A percentile compares a stretch with the other conserved stretches of the same genome.
These are phyloP conservation scores for Boletus reticuloceps DNA, from an alignment of 768 basidiomycete genomes.

Conservation along the genomic window DNA sequence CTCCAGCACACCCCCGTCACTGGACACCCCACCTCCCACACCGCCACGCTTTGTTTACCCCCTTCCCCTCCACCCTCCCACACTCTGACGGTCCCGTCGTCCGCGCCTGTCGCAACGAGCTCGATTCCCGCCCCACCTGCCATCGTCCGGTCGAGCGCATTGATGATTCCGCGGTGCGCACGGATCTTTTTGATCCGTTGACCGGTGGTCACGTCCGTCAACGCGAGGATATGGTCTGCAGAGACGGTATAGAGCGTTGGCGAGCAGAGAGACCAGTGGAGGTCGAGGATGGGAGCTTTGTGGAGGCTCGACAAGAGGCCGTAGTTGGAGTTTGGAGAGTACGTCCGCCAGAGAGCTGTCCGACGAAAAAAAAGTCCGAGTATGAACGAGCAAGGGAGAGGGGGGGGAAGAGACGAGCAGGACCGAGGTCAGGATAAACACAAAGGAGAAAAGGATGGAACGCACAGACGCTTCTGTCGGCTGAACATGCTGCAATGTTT, in stretches of 20 bases:
- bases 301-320: constrained; percentile 78
- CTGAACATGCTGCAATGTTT: constrained; percentile 88
- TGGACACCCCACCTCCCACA: constrained; percentile 84
- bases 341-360: constrained; percentile 86
- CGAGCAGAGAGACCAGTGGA: constrained; percentile 83
- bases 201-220: constrained; percentile 82
- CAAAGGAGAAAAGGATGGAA: constrained; percentile 14
- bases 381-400: too few species aligned
- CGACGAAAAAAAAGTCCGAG: background rate
- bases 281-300: constrained; percentile 90
- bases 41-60: constrained; percentile 68
- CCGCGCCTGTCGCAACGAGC: constrained; percentile 82
- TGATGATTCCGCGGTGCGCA: constrained; percentile 91
- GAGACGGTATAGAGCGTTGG: constrained; percentile 78
- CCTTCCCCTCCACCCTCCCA: constrained; percentile 95
- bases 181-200: constrained; percentile 77
- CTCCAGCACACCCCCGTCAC: constrained; percentile 93
- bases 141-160: constrained; percentile 82
- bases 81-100: constrained; percentile 88
- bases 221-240: constrained; percentile 81
- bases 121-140: constrained; percentile 83
- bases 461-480: constrained; percentile 88
- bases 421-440: background rate
- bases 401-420: too few species aligned
- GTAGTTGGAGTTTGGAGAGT: constrained; percentile 91